These are phyloP conservation scores for Tolypocladium ovalisporum DNA, from an alignment of 2,329 filamentous ascomycete genomes.

Conservation along the genomic window DNA sequence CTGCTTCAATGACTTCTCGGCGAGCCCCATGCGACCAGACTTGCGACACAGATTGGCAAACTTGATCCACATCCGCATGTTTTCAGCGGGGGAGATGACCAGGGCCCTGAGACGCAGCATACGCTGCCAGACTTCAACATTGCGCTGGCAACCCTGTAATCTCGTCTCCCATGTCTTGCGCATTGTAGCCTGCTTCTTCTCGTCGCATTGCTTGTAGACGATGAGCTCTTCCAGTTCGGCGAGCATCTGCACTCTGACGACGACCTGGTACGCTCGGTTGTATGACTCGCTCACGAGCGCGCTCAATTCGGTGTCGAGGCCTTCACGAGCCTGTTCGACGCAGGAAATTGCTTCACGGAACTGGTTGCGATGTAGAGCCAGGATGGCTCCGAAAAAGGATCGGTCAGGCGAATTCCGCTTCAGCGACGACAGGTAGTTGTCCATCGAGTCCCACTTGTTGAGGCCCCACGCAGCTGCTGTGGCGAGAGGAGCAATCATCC, in stretches of 20 bases:
- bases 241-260: slow-evolving; percentile 97
- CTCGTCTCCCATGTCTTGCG: slow-evolving; percentile 91
- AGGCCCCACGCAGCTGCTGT: slow-evolving; percentile 95
- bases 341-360: slow-evolving; percentile 84
- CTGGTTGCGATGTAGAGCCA: slow-evolving; percentile 89
- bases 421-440: slow-evolving; percentile 91
- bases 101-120: slow-evolving; percentile 93
- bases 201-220: slow-evolving; percentile 89
- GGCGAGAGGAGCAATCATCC: slow-evolving; percentile 83
- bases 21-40: slow-evolving; percentile 84
- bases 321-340: slow-evolving; percentile 85
- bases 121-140: slow-evolving; percentile 96
- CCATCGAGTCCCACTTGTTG: slow-evolving; percentile 97
- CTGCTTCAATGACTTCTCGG: slow-evolving; percentile 87
- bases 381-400: slow-evolving; percentile 94
- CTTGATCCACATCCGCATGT: slow-evolving; percentile 99
- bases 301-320: slow-evolving; percentile 88
- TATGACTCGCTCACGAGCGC: slow-evolving; percentile 97
- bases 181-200: slow-evolving; percentile 82
- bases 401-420: slow-evolving; percentile 87
- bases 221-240: slow-evolving; percentile 98
- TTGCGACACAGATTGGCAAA: slow-evolving; percentile 98
- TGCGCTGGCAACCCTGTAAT: slow-evolving; percentile 87
- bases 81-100: slow-evolving; percentile 84
- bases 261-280: slow-evolving; percentile 93